Evolutionary conservation across 345 rosid species (phyloP), one percentile per base, ranked within the genome.

Genomic region (Pseudoturritis turrita): DNA sequence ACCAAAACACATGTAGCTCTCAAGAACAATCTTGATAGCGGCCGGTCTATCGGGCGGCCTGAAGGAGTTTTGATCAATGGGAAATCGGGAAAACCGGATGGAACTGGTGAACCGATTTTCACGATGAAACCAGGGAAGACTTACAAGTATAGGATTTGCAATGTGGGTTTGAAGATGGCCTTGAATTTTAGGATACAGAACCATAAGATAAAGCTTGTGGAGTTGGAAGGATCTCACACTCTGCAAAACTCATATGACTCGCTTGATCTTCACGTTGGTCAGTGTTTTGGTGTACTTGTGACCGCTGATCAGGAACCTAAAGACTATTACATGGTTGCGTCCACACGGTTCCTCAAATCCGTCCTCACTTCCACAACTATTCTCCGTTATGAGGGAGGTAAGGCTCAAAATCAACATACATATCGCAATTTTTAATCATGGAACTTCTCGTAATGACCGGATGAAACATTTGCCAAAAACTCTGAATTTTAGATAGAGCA

Each of bases 121-220:
- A 79, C 81, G 21, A 78, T 86, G 88, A 79, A 86, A 68, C 65
- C 85, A 0, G 90, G 89, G 8, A 87, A 79, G 78, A 88, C 87
- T 9, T 84, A 88, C 72, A 85, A 91, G 76, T 86, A 88, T 74
- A 79, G 92, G 77, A 83, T 91, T 72, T 88, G 92, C 12, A 91
- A 91, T 45, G 91, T 88, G 57, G 97, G 97, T 61, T 75, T 83
- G 14, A 60, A 87, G 7, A 85, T 86, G 53, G 80, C 88, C 37
- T 66, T 91, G 71, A 91, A 91, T 79, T 87, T 87, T 79, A 81
- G 97, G 79, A 91, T 91, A 70, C 86, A 91, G 77, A 91, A 88
- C 45, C 97, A 91, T 81, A 87, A 78, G 77, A 73, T 91, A 88
- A 72, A 78, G 35, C 84, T 91, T 19, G 88, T 87, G 21, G 95